phyloP scores from a whole-genome alignment of 1,284 basidiomycete genomes.

The Boletus hoseneyae region DNA sequence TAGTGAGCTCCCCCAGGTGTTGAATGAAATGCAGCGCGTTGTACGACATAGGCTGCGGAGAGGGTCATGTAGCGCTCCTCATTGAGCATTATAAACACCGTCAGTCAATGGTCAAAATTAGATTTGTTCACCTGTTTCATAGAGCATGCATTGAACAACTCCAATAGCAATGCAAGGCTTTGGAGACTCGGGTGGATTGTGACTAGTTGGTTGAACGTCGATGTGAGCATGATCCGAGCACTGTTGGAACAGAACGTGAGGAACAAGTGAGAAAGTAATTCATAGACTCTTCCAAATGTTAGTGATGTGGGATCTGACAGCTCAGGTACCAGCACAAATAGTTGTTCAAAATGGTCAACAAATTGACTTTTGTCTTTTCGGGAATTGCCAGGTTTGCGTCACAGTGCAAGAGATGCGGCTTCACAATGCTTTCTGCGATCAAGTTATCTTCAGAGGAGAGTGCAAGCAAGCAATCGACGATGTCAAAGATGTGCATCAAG shows the following conservation, averaged over 20 bases:
- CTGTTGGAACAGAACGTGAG: slow-evolving; percentile 68
- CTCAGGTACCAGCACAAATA: slow-evolving; percentile 70
- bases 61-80: slow-evolving; percentile 53
- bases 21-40: slow-evolving; percentile 87
- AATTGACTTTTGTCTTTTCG: slow-evolving; percentile 85
- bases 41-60: slow-evolving; percentile 76
- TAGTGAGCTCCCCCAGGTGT: slow-evolving; percentile 85
- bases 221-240: slow-evolving; percentile 66
- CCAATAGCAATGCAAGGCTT: slow-evolving; percentile 53
- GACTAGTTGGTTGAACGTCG: slow-evolving; percentile 62
- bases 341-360: slow-evolving; percentile 74
- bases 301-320: slow-evolving; percentile 49
- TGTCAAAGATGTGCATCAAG: slow-evolving; percentile 80
- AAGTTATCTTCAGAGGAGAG: slow-evolving; percentile 50
- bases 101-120: slow-evolving; percentile 86
- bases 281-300: slow-evolving; percentile 59
- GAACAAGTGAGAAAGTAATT: slow-evolving; percentile 72
- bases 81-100: slow-evolving; percentile 77
- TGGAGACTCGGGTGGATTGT: slow-evolving; percentile 47
- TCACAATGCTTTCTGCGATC: slow-evolving; percentile 59
- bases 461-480: slow-evolving; percentile 73
- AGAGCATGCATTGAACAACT: slow-evolving; percentile 85
- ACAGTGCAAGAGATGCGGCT: slow-evolving; percentile 78
- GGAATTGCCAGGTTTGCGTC: slow-evolving; percentile 80
- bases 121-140: slow-evolving; percentile 83